phyloP scores from a whole-genome alignment of 805 yeast genomes.

The Teunomyces cretensis region DNA sequence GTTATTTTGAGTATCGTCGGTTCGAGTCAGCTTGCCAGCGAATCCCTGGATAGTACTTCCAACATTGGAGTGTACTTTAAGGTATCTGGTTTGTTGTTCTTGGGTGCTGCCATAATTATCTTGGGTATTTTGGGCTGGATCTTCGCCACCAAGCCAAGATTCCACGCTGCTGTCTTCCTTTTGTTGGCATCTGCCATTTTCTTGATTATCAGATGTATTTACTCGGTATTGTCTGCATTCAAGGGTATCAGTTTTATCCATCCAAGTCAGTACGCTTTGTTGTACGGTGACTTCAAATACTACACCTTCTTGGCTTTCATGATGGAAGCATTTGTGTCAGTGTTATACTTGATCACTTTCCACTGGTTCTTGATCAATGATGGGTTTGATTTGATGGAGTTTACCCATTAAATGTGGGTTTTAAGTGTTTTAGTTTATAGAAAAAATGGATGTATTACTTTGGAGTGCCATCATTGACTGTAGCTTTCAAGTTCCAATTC shows the following conservation, averaged over 20 bases:
- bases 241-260: constrained; percentile 5
- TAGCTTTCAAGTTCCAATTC: no score
- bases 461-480: no score
- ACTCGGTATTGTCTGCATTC: constrained; percentile 3
- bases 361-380: constrained; percentile 6
- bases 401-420: not conserved
- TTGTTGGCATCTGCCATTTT: not conserved
- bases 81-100: constrained; percentile 6
- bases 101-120: not conserved
- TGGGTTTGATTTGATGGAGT: not conserved
- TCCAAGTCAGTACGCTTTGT: constrained; percentile 5
- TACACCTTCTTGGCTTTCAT: constrained; percentile 9
- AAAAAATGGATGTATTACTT: no score
- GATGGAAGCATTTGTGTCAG: constrained; percentile 7
- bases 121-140: not conserved
- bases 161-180: not conserved
- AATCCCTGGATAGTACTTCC: not conserved
- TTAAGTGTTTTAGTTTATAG: not conserved
- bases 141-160: not conserved
- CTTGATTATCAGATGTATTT: constrained; percentile 8
- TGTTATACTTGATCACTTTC: constrained; percentile 3
- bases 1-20: constrained; percentile 6
- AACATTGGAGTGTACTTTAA: not conserved
- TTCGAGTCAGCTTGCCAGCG: not conserved
- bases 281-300: constrained; percentile 11